Percentiles rank a stretch among this genome's conserved stretches.
Evolutionary conservation across 2,329 filamentous ascomycete genomes (phyloP).

Genomic region (Trichoderma polysporum): DNA sequence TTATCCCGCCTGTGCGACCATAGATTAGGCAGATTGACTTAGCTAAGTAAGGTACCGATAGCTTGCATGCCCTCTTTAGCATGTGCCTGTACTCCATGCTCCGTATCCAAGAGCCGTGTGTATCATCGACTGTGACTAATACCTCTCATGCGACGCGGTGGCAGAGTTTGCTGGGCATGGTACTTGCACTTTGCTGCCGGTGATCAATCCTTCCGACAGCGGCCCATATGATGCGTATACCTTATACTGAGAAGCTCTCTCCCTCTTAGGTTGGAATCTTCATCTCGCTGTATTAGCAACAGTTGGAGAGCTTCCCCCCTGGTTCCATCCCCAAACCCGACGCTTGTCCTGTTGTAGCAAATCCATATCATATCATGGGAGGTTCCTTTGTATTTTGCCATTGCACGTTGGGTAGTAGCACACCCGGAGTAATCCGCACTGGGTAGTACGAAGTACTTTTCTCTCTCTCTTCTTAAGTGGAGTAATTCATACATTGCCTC

Average conservation of each 20-base stretch:
- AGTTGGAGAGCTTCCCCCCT: not conserved
- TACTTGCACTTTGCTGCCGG: not conserved
- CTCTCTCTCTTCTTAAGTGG: not conserved
- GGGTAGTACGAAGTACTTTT: not conserved
- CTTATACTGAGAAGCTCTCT: not conserved
- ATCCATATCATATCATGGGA: not conserved
- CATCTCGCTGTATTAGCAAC: not conserved
- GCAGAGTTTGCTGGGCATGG: not conserved
- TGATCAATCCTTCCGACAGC: not conserved
- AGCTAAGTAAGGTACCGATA: not conserved
- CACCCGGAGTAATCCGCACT: not conserved
- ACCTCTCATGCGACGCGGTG: not conserved
- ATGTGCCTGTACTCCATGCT: not conserved
- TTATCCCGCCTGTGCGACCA: not conserved
- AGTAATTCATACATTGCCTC: not conserved
- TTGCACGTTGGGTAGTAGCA: not conserved
- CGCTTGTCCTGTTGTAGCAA: conserved; percentile 1
- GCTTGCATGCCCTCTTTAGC: not conserved
- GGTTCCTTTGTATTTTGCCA: not conserved
- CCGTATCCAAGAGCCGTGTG: not conserved
- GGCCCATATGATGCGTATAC: not conserved
- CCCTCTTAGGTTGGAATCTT: not conserved
- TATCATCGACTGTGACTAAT: not conserved
- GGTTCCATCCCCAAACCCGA: not conserved
- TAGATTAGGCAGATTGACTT: not conserved